Base-by-base conservation (phyloP, 768 basidiomycete species). In the Russula olivacea region DNA sequence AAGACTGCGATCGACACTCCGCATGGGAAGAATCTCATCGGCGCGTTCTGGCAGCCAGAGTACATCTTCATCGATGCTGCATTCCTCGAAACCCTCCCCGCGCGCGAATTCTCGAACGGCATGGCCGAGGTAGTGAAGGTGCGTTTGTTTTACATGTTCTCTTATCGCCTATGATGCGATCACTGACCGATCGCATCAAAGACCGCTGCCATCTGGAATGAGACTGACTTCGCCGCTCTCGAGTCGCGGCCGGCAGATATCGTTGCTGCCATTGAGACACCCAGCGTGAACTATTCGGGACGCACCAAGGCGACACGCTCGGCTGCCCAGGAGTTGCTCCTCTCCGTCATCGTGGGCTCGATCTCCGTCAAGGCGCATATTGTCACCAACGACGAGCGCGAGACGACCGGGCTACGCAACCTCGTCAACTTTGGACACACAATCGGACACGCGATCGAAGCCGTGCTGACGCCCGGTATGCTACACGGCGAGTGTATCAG, bases 121-220 rank as follows among this genome's bases (percentile, higher is more conserved):
- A 96, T 99, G 89, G 96, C 97, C 0, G 96, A 99, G 74, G 89
- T 98, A 3, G 87, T 98, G 72, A 99, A 99, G 84, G 94, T 92
- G 60, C 45, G 34, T 50, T 52, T 38, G 23, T 57, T 55, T 38
- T 38, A n/a, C 34, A 21, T 64, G 43, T 9, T n/a, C 28, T 19
- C 30, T 28, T 32, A 34, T 10, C 53, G 8, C 17, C 19, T 15
- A 6, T 17, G 19, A 5, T 28, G 30, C 51, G 45, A 3, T 34
- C 23, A 23, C 55, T 40, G 28, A 40, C 14, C 7, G 4, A 45
- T 25, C 23, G 17, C 56, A 8, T 58, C 63, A 71, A 71, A 96
- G 96, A 99, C 97, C 28, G 96, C 97, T 6, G 97, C 95, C n/a
- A 98, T 98, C 70, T 98, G 96, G 96, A 85, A 92, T 73, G 94